Evolutionary conservation across 2,329 filamentous ascomycete species (phyloP), one percentile per base, ranked within the genome.

Genomic region (Corinectria fuckeliana): DNA sequence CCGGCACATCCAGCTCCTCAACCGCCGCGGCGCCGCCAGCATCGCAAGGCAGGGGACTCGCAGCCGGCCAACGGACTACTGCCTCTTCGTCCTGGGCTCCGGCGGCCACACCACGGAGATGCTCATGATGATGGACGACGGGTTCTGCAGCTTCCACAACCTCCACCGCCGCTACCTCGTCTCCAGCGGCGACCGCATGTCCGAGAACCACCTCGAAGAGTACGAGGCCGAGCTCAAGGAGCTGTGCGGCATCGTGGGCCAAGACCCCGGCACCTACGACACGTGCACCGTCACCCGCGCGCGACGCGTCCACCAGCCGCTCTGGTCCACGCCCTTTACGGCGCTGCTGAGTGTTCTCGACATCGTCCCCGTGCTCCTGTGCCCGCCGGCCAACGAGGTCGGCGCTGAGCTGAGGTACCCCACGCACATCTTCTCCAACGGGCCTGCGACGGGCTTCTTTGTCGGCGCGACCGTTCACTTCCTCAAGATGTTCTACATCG

Each of bases 51-150:
- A 57, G 14, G 44, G 45, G 30, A 47, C 44, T 2, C 60, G 56
- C 20, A 49, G 53, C 20, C 60, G 28, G 6, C 21, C 39, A 3
- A 65, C 69, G 3, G 77, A 77, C 23, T 85, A 93, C 74, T 80
- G 93, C 53, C 81, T 96, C 28, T 85, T 96, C 63, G 88, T 98
- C 23, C 89, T 98, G 21, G 95, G 95, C 51, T 96, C 91, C 3
- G 95, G 95, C 28, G 95, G 95, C 1, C 95, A 99, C 77, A 97
- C 95, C 0, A 89, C 92, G 47, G 95, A 99, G 77, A 96, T 99
- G 91, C 82, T 97, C 63, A 88, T 90, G 71, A 91, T 97, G 80
- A 86, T 99, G 68, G 80, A 81, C 56, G 79, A 81, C 66, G 85
- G 83, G 65, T 85, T 84, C 71, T 81, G 80, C 58, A 76, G 77